A percentile compares a stretch with the other conserved stretches of the same genome.
Conservation (phyloP, 1,284 basidiomycete genomes). For the Cystobasidium slooffiae region DNA sequence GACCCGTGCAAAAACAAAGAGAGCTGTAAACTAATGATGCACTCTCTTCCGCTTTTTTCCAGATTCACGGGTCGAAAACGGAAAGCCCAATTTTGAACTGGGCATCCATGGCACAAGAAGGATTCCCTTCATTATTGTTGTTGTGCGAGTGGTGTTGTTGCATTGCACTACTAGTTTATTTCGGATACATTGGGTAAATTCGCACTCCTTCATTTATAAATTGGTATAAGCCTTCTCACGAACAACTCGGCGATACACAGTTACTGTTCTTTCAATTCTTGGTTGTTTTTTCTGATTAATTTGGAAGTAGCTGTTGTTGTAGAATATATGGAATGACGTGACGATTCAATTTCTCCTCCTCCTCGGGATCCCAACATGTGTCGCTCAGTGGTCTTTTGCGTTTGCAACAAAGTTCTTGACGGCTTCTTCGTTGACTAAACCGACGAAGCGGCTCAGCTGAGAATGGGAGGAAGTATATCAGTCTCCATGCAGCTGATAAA, state of each 20-base stretch:
- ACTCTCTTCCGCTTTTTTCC: background rate
- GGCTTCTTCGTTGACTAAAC: conserved; percentile 40
- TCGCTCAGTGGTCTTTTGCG: conserved; percentile 32
- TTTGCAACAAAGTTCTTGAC: conserved; percentile 39
- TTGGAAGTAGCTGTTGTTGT: too few relatives aligned
- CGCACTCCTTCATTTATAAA: too few relatives aligned
- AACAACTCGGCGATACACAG: too few relatives aligned
- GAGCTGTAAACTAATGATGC: conserved; percentile 8
- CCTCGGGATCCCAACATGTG: background rate
- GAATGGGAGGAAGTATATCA: background rate
- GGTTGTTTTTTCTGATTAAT: too few relatives aligned
- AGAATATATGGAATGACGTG: background rate
- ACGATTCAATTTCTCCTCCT: background rate
- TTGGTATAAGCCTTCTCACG: too few relatives aligned
- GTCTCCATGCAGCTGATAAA: background rate
- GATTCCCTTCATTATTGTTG: too few relatives aligned
- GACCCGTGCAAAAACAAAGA: background rate
- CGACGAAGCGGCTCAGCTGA: conserved; percentile 37
- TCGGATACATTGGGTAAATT: too few relatives aligned
- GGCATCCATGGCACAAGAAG: too few relatives aligned
- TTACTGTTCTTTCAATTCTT: too few relatives aligned
- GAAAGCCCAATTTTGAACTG: conserved; percentile 48
- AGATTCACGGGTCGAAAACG: conserved; percentile 53
- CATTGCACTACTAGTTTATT: background rate
- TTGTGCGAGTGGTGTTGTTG: background rate